Evolutionary conservation across 805 yeast species (phyloP).

Genomic region (Candida coleopterorum): DNA sequence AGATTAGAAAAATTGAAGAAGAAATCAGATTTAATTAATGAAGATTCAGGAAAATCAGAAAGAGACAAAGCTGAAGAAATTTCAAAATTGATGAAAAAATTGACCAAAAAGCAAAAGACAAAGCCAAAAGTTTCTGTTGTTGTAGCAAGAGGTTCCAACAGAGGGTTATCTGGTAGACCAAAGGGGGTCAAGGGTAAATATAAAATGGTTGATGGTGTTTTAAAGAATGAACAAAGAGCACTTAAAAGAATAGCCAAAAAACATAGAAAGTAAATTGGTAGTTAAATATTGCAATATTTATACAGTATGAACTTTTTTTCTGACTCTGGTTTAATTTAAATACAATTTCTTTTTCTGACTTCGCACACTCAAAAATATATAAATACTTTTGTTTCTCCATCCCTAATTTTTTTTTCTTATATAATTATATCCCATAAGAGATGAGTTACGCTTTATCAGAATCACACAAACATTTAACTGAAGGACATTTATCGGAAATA

Average conservation of each 20-base stretch:
- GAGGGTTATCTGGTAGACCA: conserved; percentile 90
- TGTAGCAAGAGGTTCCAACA: conserved; percentile 80
- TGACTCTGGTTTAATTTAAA: conserved; percentile 1
- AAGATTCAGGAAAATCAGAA: conserved; percentile 82
- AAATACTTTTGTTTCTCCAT: too few relatives aligned
- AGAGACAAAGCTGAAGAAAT: conserved; percentile 94
- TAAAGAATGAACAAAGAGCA: conserved; percentile 97
- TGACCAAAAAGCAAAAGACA: conserved; percentile 62
- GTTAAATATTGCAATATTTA: not conserved
- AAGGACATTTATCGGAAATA: conserved; percentile 58
- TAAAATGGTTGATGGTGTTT: conserved; percentile 98
- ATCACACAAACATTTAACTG: conserved; percentile 48
- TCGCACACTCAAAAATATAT: too few relatives aligned
- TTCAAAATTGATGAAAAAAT: conserved; percentile 74
- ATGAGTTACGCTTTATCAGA: conserved; percentile 13
- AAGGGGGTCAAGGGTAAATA: conserved; percentile 95
- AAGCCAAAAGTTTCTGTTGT: conserved; percentile 87
- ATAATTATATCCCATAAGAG: too few relatives aligned
- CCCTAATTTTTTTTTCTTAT: too few relatives aligned
- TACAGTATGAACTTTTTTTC: not conserved
- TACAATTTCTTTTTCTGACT: not conserved
- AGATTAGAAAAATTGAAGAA: conserved; percentile 84
- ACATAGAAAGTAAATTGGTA: conserved; percentile 47
- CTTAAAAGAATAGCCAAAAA: conserved; percentile 85
- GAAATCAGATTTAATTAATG: conserved; percentile 89